Evolutionary conservation across 352 stramenopile genomes (phyloP), one percentile per base, ranked within the genome.

Genomic region (Blastocystis sp.): DNA sequence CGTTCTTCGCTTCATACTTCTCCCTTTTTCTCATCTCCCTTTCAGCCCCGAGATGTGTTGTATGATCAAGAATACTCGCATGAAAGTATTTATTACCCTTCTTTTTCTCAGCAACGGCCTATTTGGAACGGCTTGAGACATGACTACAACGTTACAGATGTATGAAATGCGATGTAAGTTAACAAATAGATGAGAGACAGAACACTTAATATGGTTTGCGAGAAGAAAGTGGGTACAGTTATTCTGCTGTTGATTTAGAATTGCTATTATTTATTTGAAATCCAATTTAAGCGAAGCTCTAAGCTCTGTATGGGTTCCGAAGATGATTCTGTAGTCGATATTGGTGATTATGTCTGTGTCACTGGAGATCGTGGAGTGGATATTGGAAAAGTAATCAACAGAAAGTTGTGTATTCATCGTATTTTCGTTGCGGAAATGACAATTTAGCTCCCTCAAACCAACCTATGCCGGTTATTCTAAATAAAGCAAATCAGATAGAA

Each of bases 291-390:
- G 64, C 70, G 70, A 20, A 61, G n/a, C 26, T 47, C 70, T 45
- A 41, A 47, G 50, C 70, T 80, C 3, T 80, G 70, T 23, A 80
- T 80, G 70, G 70, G 70, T 15, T 80, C 70, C 7, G 70, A 80
- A 62, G 70, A 80, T 18, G 70, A 80, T 43, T 23, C 70, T 15
- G 70, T 63, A 37, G 23, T 80, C 15, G 70, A 87, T 37, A 87
- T 87, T 76, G 76, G 76, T 29, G 76, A 87, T 43, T 87, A 87
- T 70, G 76, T 87, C n/a, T 87, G 41, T 76, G 63, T 87, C 13
- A 76, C 59, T 6, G 76, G 76, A 53, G 76, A 87, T 43, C 59
- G 76, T 45, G 76, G 76, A 41, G 63, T 87, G 26, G 63, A 87
- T 68, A 73, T 87, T 15, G 76, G 76, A 45, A 50, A 73, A 23